Evolutionary conservation across 805 yeast genomes (phyloP).

Genomic region (Saccharomycopsis sp.): DNA sequence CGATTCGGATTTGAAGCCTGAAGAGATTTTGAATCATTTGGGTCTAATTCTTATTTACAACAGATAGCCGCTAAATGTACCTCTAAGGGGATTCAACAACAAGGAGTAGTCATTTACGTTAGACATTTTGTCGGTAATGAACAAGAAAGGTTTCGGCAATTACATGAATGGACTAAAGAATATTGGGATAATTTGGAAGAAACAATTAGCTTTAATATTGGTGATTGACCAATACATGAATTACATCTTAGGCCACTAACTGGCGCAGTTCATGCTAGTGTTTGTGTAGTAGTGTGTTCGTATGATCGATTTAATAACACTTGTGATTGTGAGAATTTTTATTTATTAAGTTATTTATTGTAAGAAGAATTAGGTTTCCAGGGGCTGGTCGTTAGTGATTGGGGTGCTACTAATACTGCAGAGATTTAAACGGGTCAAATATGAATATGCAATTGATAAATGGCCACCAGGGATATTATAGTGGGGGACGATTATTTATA

Average conservation of each 20-base stretch:
- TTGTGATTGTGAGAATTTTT: slow-evolving; percentile 53
- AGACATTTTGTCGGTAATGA: slow-evolving; percentile 55
- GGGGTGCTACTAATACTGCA: slow-evolving; percentile 58
- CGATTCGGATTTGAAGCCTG: slow-evolving; percentile 59
- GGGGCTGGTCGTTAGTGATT: slow-evolving; percentile 60
- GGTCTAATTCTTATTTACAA: slow-evolving; percentile 54
- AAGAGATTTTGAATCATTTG: slow-evolving; percentile 59
- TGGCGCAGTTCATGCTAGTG: slow-evolving; percentile 53
- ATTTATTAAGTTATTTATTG: slow-evolving; percentile 45
- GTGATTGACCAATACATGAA: slow-evolving; percentile 57
- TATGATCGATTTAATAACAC: slow-evolving; percentile 51
- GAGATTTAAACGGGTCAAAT: slow-evolving; percentile 54
- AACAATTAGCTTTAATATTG: slow-evolving; percentile 47
- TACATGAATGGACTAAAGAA: slow-evolving; percentile 24
- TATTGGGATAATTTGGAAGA: slow-evolving; percentile 18
- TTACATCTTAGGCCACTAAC: slow-evolving; percentile 62
- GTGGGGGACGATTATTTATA: slow-evolving; percentile 55
- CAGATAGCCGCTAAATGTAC: slow-evolving; percentile 49
- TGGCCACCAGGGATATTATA: slow-evolving; percentile 47
- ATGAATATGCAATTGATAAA: slow-evolving; percentile 58
- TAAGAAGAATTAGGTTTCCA: slow-evolving; percentile 60
- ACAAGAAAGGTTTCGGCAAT: slow-evolving; percentile 52
- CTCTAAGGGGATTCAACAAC: slow-evolving; percentile 48
- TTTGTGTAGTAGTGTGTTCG: slow-evolving; percentile 55
- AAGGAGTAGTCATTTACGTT: slow-evolving; percentile 51